phyloP scores from a whole-genome alignment of 805 yeast genomes.

The Candida sphagnicola region DNA sequence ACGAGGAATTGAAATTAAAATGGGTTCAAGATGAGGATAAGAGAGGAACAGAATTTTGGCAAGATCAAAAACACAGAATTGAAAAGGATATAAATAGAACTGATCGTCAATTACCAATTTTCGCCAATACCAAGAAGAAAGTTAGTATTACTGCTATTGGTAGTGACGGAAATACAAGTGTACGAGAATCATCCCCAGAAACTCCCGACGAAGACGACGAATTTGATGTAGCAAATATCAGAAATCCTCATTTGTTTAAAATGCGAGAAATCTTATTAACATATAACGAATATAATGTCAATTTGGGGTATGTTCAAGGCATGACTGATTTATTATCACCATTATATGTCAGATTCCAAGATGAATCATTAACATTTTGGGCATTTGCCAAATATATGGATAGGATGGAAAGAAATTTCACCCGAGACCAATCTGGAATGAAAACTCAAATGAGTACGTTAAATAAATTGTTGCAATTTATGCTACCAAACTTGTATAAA shows the following conservation, averaged over 20 bases:
- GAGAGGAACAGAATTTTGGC: constrained; percentile 63
- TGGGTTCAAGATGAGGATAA: constrained; percentile 60
- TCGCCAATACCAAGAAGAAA: constrained; percentile 40
- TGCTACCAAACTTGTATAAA: constrained; percentile 79
- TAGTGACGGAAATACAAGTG: constrained; percentile 11
- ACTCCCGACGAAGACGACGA: constrained; percentile 39
- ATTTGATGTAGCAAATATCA: constrained; percentile 59
- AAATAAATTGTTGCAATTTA: constrained; percentile 81
- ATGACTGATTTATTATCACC: constrained; percentile 95
- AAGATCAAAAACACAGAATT: constrained; percentile 83
- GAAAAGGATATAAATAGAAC: constrained; percentile 93
- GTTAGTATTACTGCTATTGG: constrained; percentile 8
- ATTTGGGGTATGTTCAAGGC: constrained; percentile 95
- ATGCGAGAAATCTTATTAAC: constrained; percentile 79
- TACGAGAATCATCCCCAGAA: constrained; percentile 28
- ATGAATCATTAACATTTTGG: constrained; percentile 84
- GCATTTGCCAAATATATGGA: constrained; percentile 86
- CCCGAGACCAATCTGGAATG: constrained; percentile 92
- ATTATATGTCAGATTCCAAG: constrained; percentile 58
- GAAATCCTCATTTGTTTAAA: constrained; percentile 68
- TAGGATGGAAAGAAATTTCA: constrained; percentile 89
- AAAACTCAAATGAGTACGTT: constrained; percentile 79
- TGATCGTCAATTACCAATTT: constrained; percentile 73
- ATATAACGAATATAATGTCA: constrained; percentile 76
- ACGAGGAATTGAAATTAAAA: constrained; percentile 60